Evolutionary conservation across 345 rosid genomes (phyloP).

Genomic region (Syzygium oleosum): DNA sequence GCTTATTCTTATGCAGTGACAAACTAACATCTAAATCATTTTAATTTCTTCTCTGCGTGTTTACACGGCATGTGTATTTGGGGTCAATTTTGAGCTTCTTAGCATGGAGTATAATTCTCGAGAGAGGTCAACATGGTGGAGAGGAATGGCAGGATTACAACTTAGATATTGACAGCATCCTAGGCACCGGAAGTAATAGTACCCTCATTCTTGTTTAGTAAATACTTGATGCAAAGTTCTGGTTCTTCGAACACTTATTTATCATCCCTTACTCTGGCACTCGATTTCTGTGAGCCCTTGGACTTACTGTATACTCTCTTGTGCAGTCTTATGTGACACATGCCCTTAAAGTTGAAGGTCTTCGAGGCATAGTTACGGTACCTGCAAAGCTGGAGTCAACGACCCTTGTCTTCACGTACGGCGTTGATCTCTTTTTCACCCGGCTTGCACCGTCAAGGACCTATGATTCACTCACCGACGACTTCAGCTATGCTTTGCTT

Average conservation of each 20-base stretch:
- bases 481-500: conserved; percentile 86
- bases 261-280: background rate
- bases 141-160: background rate
- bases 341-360: conserved; percentile 77
- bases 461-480: conserved; percentile 92
- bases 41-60: background rate
- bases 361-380: conserved; percentile 65
- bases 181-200: background rate
- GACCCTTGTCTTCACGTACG: conserved; percentile 78
- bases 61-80: background rate
- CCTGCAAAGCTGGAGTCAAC: conserved; percentile 98
- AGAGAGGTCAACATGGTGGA: background rate
- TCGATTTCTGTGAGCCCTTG: background rate
- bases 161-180: background rate
- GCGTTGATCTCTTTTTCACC: conserved; percentile 86
- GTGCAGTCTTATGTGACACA: conserved; percentile 81
- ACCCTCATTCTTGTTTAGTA: background rate
- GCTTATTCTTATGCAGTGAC: background rate
- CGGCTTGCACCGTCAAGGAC: conserved; percentile 94
- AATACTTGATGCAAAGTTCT: background rate
- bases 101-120: background rate
- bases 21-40: background rate
- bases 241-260: background rate
- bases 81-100: background rate
- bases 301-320: background rate